Percentiles rank a stretch among this genome's conserved stretches.
phyloP scores from a whole-genome alignment of 116 monocot genomes.

The Trichopus zeylanicus region DNA sequence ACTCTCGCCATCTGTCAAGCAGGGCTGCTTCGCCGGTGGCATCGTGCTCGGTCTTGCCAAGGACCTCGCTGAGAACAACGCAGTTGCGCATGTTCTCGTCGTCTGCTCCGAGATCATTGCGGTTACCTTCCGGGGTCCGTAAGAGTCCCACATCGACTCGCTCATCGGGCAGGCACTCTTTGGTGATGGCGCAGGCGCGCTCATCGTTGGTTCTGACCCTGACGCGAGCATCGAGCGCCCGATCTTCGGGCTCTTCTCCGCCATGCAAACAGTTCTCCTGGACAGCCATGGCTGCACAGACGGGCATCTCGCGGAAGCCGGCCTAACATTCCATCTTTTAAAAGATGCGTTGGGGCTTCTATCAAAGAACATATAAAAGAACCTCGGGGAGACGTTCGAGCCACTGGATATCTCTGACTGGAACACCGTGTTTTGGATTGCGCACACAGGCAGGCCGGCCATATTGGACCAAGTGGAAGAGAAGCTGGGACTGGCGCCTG shows the following conservation, averaged over 20 bases:
- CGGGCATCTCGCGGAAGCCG: constrained; percentile 16
- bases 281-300: constrained; percentile 17
- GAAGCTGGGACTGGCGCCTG: constrained; percentile 14
- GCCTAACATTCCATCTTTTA: constrained; percentile 17
- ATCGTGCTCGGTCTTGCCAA: constrained; percentile 57
- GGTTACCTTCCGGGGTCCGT: constrained; percentile 21
- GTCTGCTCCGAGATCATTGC: constrained; percentile 28
- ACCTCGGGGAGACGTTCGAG: constrained; percentile 16
- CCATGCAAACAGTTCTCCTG: constrained; percentile 17
- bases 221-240: constrained; percentile 10
- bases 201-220: constrained; percentile 26
- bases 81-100: constrained; percentile 25
- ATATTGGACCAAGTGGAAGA: constrained; percentile 29
- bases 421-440: constrained; percentile 33
- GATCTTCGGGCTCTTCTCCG: constrained; percentile 18
- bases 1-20: constrained; percentile 34
- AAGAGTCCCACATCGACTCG: constrained; percentile 15
- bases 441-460: constrained; percentile 22
- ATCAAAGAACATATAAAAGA: constrained; percentile 23
- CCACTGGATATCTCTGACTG: constrained; percentile 20
- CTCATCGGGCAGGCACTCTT: constrained; percentile 29
- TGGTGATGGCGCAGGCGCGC: constrained; percentile 28
- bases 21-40: constrained; percentile 64
- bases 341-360: constrained; percentile 17
- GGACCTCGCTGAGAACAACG: constrained; percentile 63